A percentile compares a stretch with the other conserved stretches of the same genome.
Conservation (phyloP, 805 yeast species). For the Spathaspora arborariae region DNA sequence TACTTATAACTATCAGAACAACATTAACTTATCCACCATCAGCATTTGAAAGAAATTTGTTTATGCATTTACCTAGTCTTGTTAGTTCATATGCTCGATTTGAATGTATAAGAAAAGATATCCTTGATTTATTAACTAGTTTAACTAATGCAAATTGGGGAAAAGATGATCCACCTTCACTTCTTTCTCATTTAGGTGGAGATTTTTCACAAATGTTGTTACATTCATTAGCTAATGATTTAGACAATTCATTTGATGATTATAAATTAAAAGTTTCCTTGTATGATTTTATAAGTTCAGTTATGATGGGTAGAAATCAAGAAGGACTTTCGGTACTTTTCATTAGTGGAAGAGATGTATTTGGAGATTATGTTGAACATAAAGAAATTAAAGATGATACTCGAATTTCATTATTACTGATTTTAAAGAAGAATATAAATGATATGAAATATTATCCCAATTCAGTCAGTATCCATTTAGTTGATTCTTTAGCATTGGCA, state of each 20-base stretch:
- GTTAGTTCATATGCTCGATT: slow-evolving; percentile 55
- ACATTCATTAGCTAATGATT: slow-evolving; percentile 55
- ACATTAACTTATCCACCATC: slow-evolving; percentile 50
- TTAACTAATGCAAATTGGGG: slow-evolving; percentile 56
- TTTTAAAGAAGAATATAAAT: slow-evolving; percentile 53
- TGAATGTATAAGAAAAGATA: slow-evolving; percentile 42
- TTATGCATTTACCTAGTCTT: slow-evolving; percentile 50
- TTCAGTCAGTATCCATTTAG: slow-evolving; percentile 59
- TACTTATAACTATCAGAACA: slow-evolving; percentile 56
- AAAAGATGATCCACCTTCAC: slow-evolving; percentile 61
- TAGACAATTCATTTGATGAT: slow-evolving; percentile 54
- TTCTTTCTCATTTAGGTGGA: slow-evolving; percentile 77
- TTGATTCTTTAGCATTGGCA: slow-evolving; percentile 72
- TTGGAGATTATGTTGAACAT: slow-evolving; percentile 30
- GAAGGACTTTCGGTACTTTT: slow-evolving; percentile 74
- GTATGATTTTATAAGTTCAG: slow-evolving; percentile 63
- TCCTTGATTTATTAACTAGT: slow-evolving; percentile 54
- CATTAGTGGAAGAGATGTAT: slow-evolving; percentile 56
- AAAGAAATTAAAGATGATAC: slow-evolving; percentile 12
- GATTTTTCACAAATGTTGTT: slow-evolving; percentile 57
- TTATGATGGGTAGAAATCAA: slow-evolving; percentile 69
- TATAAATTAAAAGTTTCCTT: slow-evolving; percentile 49
- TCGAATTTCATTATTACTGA: slow-evolving; percentile 45
- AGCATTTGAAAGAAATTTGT: slow-evolving; percentile 60
- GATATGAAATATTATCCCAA: slow-evolving; percentile 55